Conservation (phyloP, 2,329 filamentous ascomycete species). For the Bipolaris gigantea region DNA sequence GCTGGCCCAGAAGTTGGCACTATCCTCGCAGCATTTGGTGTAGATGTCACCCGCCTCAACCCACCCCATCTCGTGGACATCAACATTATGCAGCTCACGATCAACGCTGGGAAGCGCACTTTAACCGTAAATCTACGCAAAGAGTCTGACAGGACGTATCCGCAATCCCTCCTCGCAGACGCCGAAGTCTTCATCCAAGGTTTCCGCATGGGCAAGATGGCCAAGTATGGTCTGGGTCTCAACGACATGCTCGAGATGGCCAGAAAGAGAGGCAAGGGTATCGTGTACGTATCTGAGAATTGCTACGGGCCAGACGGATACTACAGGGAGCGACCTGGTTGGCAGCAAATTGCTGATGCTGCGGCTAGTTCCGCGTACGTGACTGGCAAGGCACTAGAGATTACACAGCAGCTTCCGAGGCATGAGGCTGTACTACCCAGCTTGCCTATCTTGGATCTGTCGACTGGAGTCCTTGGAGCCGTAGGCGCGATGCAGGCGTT, state of each 20-base stretch:
- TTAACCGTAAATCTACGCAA: constrained; percentile 49
- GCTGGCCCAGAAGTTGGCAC: constrained; percentile 46
- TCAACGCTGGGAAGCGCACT: constrained; percentile 47
- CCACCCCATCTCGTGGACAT: constrained; percentile 1
- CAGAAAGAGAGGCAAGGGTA: constrained; percentile 46
- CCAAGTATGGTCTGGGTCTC: constrained; percentile 48
- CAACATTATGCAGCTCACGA: constrained; percentile 31
- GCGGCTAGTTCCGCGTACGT: constrained; percentile 25
- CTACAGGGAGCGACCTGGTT: constrained; percentile 52
- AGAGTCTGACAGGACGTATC: constrained; percentile 25
- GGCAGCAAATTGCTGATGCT: constrained; percentile 54
- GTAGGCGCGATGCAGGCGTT: constrained; percentile 31
- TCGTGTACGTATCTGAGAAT: constrained; percentile 56
- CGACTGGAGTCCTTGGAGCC: constrained; percentile 30
- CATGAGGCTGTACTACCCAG: constrained; percentile 28
- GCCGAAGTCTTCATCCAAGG: constrained; percentile 58
- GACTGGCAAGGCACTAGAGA: constrained; percentile 40
- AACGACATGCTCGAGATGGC: constrained; percentile 48
- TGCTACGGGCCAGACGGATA: constrained; percentile 55
- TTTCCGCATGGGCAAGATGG: constrained; percentile 52
- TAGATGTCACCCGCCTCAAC: constrained; percentile 49
- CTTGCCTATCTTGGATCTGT: constrained; percentile 36
- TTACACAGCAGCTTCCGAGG: constrained; percentile 7
- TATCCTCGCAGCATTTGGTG: constrained; percentile 46
- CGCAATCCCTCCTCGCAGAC: constrained; percentile 48